Evolutionary conservation across 2,329 filamentous ascomycete genomes (phyloP), one percentile per base, ranked within the genome.

Genomic region (Monosporascus ibericus): DNA sequence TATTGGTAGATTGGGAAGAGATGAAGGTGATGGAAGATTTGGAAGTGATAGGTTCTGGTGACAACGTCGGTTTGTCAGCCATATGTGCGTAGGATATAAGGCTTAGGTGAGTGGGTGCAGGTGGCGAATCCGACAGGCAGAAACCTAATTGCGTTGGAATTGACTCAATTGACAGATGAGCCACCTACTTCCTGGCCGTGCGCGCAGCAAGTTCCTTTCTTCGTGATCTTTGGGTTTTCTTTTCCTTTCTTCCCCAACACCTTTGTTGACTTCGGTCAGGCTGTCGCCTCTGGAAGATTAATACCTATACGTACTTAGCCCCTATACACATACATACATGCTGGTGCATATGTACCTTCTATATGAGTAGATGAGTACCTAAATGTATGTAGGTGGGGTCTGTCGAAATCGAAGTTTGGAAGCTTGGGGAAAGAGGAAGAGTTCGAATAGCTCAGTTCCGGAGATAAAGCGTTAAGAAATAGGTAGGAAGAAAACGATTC

Each of bases 41-140:
- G 36, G 20, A 24, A 17, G 40, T n/a, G 14, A 25, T 44, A 44
- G 6, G 42, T n/a, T 46, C 17, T 46, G 47, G 17, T 46, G 40
- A 34, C 34, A 27, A 36, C n/a, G 44, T 47, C 30, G 36, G 52
- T 54, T 66, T 67, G 62, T 65, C 61, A 48, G 52, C 48, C 47
- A 44, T 52, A 22, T 46, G 25, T 15, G 14, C 8, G 48, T 44
- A 40, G 42, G 42, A 25, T 36, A 48, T 52, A 50, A 50, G 46
- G 55, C 50, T 48, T 36, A 53, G 50, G 38, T 42, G 50, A 24
- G 53, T 52, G 38, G 39, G 48, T 48, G 44, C 25, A 48, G 37
- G 25, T 66, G 63, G 63, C 64, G 58, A 66, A 58, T 57, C 20
- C 24, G 42, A 46, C 56, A 63, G 61, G 57, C 55, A 60, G 59